Evolutionary conservation across 148 eudicot species (phyloP).

Genomic region (Diospyros kaki): DNA sequence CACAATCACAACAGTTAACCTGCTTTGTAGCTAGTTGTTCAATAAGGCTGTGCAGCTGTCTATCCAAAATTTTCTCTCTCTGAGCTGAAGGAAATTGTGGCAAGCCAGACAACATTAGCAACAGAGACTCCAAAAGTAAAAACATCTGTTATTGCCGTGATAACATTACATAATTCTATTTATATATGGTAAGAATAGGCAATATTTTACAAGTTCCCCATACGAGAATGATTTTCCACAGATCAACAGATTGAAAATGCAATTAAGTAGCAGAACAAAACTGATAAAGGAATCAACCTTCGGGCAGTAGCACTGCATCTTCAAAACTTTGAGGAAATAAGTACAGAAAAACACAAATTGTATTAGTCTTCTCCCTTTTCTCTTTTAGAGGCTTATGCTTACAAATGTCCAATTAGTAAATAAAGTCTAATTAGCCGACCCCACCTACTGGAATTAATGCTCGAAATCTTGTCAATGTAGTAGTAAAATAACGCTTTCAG

Average conservation of each 20-base stretch:
- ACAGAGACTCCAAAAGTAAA: not conserved
- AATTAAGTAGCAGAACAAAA: not conserved
- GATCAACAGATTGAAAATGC: not conserved
- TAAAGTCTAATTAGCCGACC: no score
- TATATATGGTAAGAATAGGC: not conserved
- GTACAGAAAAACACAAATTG: not conserved
- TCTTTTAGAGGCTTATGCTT: not conserved
- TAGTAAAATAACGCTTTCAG: not conserved
- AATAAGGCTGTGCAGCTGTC: conserved; percentile 90
- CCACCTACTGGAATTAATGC: no score
- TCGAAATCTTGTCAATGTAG: no score
- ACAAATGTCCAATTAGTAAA: not conserved
- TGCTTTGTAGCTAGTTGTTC: conserved; percentile 92
- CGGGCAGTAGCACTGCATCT: conserved; percentile 1
- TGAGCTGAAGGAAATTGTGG: conserved; percentile 53
- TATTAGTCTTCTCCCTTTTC: not conserved
- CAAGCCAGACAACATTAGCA: conserved; percentile 3
- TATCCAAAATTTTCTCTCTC: conserved; percentile 87
- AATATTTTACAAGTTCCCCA: not conserved
- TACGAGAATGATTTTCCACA: not conserved
- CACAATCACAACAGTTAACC: conserved; percentile 29
- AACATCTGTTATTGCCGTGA: not conserved
- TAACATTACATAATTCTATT: not conserved
- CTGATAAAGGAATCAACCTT: not conserved
- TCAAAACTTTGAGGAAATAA: not conserved